Percentiles rank a stretch among this genome's conserved stretches.
Conservation (phyloP, 2,329 filamentous ascomycete genomes). For the Beauveria varroae region DNA sequence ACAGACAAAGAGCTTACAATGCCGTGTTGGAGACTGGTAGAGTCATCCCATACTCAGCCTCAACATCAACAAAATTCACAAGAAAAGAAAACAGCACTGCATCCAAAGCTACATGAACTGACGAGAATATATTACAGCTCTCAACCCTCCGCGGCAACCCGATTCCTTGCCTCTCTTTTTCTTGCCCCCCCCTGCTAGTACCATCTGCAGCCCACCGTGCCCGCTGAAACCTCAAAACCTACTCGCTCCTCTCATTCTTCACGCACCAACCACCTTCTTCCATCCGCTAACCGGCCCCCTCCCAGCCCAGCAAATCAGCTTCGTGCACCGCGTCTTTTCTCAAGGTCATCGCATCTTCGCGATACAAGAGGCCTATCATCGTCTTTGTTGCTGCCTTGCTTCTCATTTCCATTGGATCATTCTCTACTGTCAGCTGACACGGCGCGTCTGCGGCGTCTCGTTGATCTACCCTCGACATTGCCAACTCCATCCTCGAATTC, state of each 20-base stretch:
- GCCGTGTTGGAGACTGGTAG: no score
- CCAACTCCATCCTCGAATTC: not conserved
- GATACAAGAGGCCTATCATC: slow-evolving; percentile 45
- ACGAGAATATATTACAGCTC: no score
- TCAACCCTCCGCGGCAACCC: no score
- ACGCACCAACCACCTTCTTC: slow-evolving; percentile 12
- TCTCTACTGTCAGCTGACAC: slow-evolving; percentile 44
- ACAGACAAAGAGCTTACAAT: no score
- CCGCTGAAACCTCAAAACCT: slow-evolving; percentile 10
- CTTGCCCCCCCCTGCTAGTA: not conserved
- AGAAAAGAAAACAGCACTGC: no score
- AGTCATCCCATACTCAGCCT: no score
- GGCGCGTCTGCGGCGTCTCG: slow-evolving; percentile 25
- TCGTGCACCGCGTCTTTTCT: slow-evolving; percentile 11
- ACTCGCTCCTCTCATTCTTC: slow-evolving; percentile 4
- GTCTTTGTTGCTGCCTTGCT: slow-evolving; percentile 29
- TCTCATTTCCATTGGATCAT: slow-evolving; percentile 39
- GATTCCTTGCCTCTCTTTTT: no score
- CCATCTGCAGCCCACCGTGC: slow-evolving; percentile 9
- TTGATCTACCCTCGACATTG: slow-evolving; percentile 18
- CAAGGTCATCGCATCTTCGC: slow-evolving; percentile 26
- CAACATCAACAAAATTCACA: no score
- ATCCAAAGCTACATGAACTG: no score
- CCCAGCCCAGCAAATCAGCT: slow-evolving; percentile 12
- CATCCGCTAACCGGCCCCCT: slow-evolving; percentile 13